Conservation (phyloP, 371 early-diverging fungal genomes). For the Actinomortierella ambigua region DNA sequence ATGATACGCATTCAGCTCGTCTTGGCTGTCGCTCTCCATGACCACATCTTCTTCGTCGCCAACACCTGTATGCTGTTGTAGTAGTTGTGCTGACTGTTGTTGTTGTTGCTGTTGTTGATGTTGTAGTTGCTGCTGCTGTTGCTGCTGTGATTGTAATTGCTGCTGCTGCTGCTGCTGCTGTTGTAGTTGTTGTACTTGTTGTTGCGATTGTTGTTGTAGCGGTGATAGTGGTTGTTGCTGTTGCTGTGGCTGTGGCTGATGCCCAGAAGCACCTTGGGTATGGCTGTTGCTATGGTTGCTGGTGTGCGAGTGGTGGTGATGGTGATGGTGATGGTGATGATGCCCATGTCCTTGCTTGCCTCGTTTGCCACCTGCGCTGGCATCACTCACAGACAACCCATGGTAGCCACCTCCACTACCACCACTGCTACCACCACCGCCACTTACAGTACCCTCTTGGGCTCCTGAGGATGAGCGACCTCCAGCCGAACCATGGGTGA, state of each 20-base stretch:
- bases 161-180: slow-evolving; percentile 3
- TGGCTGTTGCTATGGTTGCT: slow-evolving; percentile 7
- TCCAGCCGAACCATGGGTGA: too few relatives aligned
- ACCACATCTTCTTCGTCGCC: slow-evolving; percentile 40
- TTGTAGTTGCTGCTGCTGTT: slow-evolving; percentile 10
- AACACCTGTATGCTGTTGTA: neutral
- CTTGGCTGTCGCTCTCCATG: slow-evolving; percentile 42
- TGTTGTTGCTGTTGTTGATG: neutral
- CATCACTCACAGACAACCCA: too few relatives aligned
- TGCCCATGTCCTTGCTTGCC: too few relatives aligned
- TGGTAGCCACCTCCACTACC: too few relatives aligned
- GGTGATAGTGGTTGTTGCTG: slow-evolving; percentile 2
- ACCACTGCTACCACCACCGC: too few relatives aligned
- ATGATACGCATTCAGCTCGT: slow-evolving; percentile 29
- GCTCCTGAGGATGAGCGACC: too few relatives aligned
- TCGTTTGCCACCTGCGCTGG: too few relatives aligned
- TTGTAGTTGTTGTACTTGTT: slow-evolving; percentile 12
- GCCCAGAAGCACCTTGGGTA: neutral
- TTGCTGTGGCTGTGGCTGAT: neutral
- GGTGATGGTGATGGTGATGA: too few relatives aligned
- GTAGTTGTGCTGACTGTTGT: neutral
- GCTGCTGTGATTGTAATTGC: slow-evolving; percentile 1
- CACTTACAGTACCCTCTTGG: too few relatives aligned
- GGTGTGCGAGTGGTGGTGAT: slow-evolving; percentile 1
- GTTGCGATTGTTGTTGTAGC: slow-evolving; percentile 21